phyloP scores from a whole-genome alignment of 2,329 filamentous ascomycete species.

The Fusarium sp. region DNA sequence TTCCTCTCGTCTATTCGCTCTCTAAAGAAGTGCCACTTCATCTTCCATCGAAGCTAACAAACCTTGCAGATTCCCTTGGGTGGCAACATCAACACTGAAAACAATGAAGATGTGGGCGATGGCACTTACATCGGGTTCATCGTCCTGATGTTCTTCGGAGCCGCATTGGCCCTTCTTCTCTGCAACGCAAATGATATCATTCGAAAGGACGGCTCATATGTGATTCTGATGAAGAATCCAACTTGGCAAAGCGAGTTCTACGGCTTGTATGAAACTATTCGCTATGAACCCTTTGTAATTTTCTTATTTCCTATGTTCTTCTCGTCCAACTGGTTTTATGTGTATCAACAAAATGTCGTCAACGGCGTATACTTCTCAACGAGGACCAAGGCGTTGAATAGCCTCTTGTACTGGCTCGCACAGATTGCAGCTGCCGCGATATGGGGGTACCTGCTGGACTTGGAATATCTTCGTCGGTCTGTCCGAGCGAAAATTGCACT shows the following conservation, averaged over 20 bases:
- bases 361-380: conserved; percentile 77
- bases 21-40: accelerated
- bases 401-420: conserved; percentile 74
- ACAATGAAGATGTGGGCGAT: conserved; percentile 63
- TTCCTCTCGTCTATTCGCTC: accelerated
- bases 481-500: conserved; percentile 74
- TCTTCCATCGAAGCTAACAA: neutral
- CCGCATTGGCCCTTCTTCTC: conserved; percentile 73
- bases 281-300: conserved; percentile 73
- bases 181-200: conserved; percentile 77
- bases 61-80: conserved; percentile 55
- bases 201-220: conserved; percentile 78
- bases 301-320: conserved; percentile 84
- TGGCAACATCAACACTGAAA: conserved; percentile 22
- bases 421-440: conserved; percentile 79
- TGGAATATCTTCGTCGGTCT: conserved; percentile 66
- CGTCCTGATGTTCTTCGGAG: conserved; percentile 78
- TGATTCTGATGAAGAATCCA: conserved; percentile 91
- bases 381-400: conserved; percentile 77
- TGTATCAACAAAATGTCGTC: conserved; percentile 79
- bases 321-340: conserved; percentile 84
- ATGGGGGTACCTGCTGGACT: conserved; percentile 78
- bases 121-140: conserved; percentile 90
- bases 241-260: conserved; percentile 82
- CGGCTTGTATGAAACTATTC: conserved; percentile 79